Evolutionary conservation across 2,329 filamentous ascomycete genomes (phyloP).

Genomic region (Hypomyces perniciosus): DNA sequence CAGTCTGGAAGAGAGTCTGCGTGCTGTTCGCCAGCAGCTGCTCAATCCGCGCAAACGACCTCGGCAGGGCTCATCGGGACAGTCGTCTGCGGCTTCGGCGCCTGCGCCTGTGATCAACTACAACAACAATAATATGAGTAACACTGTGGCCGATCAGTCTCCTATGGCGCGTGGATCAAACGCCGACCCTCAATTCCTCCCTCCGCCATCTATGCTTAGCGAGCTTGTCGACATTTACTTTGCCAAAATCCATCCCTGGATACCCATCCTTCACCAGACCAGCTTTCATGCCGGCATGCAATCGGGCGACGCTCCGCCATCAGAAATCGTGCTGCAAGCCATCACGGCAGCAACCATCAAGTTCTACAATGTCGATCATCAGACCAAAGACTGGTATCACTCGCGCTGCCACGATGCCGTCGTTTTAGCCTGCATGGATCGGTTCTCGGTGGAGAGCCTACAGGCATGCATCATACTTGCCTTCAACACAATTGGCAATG

Average conservation of each 20-base stretch:
- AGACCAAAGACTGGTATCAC: slow-evolving; percentile 11
- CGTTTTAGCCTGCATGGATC: slow-evolving; percentile 11
- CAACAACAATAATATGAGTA: background rate
- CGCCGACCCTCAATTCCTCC: slow-evolving; percentile 2
- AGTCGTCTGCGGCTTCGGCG: background rate
- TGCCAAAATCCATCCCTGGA: slow-evolving; percentile 11
- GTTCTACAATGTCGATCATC: slow-evolving; percentile 10
- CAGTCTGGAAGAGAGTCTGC: slow-evolving; percentile 6
- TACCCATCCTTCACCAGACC: slow-evolving; percentile 10
- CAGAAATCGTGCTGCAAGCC: slow-evolving; percentile 10
- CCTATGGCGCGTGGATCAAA: background rate
- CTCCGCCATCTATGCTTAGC: slow-evolving; percentile 9
- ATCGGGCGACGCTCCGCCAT: slow-evolving; percentile 1
- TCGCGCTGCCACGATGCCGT: slow-evolving; percentile 12
- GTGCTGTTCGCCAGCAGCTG: slow-evolving; percentile 7
- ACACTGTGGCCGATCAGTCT: background rate
- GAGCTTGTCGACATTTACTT: slow-evolving; percentile 11
- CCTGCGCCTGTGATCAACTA: background rate
- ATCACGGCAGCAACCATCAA: slow-evolving; percentile 11
- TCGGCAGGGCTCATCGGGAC: background rate
- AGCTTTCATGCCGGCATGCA: slow-evolving; percentile 5
- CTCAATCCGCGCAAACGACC: slow-evolving; percentile 8
- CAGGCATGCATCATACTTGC: slow-evolving; percentile 29
- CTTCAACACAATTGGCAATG: slow-evolving; percentile 22
- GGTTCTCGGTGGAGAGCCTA: slow-evolving; percentile 26